These are phyloP conservation scores for Protostelium mycophagum DNA, from an alignment of 78 protist species.

Conservation along the genomic window DNA sequence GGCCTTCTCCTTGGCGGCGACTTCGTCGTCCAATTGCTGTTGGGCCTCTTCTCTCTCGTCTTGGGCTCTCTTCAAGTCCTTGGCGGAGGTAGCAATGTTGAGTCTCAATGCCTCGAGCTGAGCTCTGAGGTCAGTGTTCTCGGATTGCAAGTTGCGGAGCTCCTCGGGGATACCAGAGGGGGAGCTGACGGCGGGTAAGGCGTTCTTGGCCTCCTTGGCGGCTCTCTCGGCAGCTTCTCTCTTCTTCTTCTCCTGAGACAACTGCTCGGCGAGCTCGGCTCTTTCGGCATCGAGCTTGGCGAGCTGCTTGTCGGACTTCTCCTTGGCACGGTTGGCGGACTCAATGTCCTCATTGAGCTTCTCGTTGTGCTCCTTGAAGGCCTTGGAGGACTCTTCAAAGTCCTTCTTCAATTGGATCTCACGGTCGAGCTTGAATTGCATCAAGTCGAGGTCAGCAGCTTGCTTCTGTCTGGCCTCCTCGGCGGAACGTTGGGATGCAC, in stretches of 20 bases:
- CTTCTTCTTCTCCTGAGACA: conserved; percentile 42
- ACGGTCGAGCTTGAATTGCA: conserved; percentile 52
- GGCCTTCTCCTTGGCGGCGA: conserved; percentile 46
- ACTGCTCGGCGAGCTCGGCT: conserved; percentile 37
- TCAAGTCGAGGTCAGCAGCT: conserved; percentile 44
- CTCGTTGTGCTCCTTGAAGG: not conserved
- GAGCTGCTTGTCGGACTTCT: conserved; percentile 22
- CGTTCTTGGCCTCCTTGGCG: conserved; percentile 45
- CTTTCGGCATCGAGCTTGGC: conserved; percentile 8
- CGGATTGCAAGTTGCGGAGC: conserved; percentile 40
- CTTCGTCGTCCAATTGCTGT: conserved; percentile 47
- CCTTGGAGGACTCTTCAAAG: conserved; percentile 24
- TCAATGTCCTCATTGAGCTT: conserved; percentile 21
- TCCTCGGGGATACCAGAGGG: conserved; percentile 30
- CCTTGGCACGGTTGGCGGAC: conserved; percentile 44
- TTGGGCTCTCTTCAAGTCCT: conserved; percentile 51
- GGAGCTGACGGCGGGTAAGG: conserved; percentile 16
- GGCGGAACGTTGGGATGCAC: conserved; percentile 22
- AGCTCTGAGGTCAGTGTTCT: conserved; percentile 41
- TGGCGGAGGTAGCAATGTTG: conserved; percentile 12
- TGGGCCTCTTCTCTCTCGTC: conserved; percentile 27
- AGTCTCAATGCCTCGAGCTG: conserved; percentile 20
- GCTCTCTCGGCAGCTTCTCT: conserved; percentile 29
- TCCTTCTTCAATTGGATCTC: conserved; percentile 38
- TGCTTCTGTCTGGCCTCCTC: conserved; percentile 32